Base-by-base conservation (phyloP, 805 yeast genomes). In the Metschnikowia picachoensis region DNA sequence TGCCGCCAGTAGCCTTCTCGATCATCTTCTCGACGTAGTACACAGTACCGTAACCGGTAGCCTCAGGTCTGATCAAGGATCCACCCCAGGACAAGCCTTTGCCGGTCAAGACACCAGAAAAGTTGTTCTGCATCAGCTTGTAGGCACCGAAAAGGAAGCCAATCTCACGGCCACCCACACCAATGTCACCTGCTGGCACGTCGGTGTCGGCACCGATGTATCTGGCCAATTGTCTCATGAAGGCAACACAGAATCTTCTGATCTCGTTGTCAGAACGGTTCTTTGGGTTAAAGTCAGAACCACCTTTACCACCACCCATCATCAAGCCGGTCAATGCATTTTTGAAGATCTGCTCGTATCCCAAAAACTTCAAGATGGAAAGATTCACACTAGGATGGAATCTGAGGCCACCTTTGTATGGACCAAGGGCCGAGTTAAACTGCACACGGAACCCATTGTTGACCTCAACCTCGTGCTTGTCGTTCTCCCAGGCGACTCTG, bases 241-340 rank as follows among this genome's bases (percentile, higher is more conserved):
- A 92, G 43, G 97, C 79, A 63, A 80, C 81, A 78, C 97, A 92
- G 83, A 92, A 92, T 73, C 96, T 84, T 79, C 99, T 85, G 75
- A 92, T 92, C 78, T 92, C 99, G 61, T 74, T 71, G 72, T 91
- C 94, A 50, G 95, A 79, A 73, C 84, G 86, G 66, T 92, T 96
- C 82, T 92, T 92, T 63, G 97, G 96, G 76, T 91, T 90, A 74
- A 92, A 94, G 75, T 92, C 97, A 51, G 96, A 79, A 71, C 99
- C 99, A 81, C 99, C 99, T 72, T 92, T 92, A 75, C 96, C 99
- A 78, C 99, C 99, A 70, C 99, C 99, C 86, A 92, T 91, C 81
- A 84, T 80, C 61, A 91, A 80, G 64, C 98, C 98, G 61, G 99
- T 92, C 64, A 92, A 79, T 43, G 99, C 98, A 67, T 92, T 92